Percentiles rank a stretch among this genome's conserved stretches.
phyloP scores from a whole-genome alignment of 2,329 filamentous ascomycete species.

The Sarocladium oryzae region DNA sequence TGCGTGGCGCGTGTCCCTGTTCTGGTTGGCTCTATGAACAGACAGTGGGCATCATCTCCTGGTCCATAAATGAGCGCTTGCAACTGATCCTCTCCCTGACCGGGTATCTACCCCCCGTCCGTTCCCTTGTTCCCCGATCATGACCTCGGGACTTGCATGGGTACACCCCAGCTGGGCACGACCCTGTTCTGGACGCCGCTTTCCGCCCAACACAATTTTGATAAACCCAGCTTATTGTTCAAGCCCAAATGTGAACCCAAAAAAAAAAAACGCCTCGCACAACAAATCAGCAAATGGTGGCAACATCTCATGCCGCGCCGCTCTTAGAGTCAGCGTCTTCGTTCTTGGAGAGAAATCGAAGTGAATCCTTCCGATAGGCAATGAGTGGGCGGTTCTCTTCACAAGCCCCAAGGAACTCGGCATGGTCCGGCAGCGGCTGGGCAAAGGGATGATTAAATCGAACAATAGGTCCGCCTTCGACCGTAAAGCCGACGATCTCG shows the following conservation, averaged over 20 bases:
- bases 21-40: neutral
- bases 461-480: constrained; percentile 40
- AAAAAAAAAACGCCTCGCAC: neutral
- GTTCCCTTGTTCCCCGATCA: constrained; percentile 1
- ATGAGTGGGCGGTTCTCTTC: constrained; percentile 30
- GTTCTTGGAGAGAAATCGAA: constrained; percentile 23
- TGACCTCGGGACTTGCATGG: neutral
- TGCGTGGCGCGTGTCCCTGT: neutral
- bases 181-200: neutral
- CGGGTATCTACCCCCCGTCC: neutral
- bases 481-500: constrained; percentile 37
- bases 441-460: constrained; percentile 29
- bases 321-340: constrained; percentile 1
- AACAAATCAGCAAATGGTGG: neutral
- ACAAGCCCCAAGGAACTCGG: constrained; percentile 30
- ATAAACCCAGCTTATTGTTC: neutral
- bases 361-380: constrained; percentile 28
- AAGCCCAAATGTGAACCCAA: neutral
- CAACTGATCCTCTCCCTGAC: constrained; percentile 3
- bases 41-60: neutral
- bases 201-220: neutral
- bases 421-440: constrained; percentile 23
- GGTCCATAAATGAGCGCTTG: neutral
- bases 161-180: neutral
- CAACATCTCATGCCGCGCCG: neutral